Evolutionary conservation across 1,284 basidiomycete genomes (phyloP).

Genomic region (Mycena citricolor): DNA sequence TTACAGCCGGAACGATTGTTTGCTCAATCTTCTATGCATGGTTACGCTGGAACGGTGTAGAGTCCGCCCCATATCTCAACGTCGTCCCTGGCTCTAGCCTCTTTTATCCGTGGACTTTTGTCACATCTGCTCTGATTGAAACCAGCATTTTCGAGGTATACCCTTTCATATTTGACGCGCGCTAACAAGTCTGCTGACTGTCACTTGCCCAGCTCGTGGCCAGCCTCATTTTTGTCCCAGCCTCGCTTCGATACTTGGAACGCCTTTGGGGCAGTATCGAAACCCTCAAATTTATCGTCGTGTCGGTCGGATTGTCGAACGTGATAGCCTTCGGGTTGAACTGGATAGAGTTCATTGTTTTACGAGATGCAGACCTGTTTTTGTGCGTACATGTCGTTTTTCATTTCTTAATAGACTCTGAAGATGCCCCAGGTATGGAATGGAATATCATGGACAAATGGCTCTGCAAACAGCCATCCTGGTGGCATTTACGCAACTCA

Average conservation of each 20-base stretch:
- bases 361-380: slow-evolving; percentile 66
- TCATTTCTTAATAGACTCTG: slow-evolving; percentile 9
- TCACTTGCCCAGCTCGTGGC: slow-evolving; percentile 62
- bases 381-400: slow-evolving; percentile 52
- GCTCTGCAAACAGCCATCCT: slow-evolving; percentile 88
- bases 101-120: slow-evolving; percentile 91
- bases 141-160: slow-evolving; percentile 80
- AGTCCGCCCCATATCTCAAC: slow-evolving; percentile 72
- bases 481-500: slow-evolving; percentile 95
- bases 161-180: neutral
- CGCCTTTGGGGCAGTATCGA: slow-evolving; percentile 90
- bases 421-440: slow-evolving; percentile 63
- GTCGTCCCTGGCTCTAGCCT: slow-evolving; percentile 82
- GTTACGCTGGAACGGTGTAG: slow-evolving; percentile 54
- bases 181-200: slow-evolving; percentile 23
- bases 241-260: slow-evolving; percentile 88
- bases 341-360: slow-evolving; percentile 74
- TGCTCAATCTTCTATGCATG: slow-evolving; percentile 67
- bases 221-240: slow-evolving; percentile 77
- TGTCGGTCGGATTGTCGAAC: slow-evolving; percentile 82
- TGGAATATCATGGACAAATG: slow-evolving; percentile 90
- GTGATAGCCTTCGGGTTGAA: slow-evolving; percentile 83
- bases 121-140: slow-evolving; percentile 88
- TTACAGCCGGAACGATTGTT: slow-evolving; percentile 68
- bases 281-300: slow-evolving; percentile 81